Percentiles rank a stretch among this genome's conserved stretches.
Evolutionary conservation across 2,329 filamentous ascomycete genomes (phyloP).

Genomic region (Aspergillus sclerotialis): DNA sequence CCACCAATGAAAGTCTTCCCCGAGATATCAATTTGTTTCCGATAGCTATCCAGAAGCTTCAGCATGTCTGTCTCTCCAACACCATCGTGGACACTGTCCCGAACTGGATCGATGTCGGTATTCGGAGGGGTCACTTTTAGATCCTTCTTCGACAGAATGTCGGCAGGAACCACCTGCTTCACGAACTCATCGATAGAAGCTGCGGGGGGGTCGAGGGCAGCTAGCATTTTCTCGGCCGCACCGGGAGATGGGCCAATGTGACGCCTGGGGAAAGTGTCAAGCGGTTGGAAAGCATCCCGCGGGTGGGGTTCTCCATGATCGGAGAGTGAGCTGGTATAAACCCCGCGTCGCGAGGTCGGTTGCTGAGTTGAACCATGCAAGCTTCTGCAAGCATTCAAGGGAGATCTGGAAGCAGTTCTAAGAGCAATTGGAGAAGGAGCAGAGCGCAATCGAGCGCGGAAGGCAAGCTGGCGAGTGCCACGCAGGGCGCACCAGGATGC

Average conservation of each 20-base stretch:
- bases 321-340: slow-evolving; percentile 86
- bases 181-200: slow-evolving; percentile 75
- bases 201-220: slow-evolving; percentile 66
- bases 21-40: slow-evolving; percentile 53
- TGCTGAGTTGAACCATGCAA: slow-evolving; percentile 21
- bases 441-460: slow-evolving; percentile 23
- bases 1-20: slow-evolving; percentile 68
- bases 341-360: slow-evolving; percentile 33
- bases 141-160: slow-evolving; percentile 64
- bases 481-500: slow-evolving; percentile 29
- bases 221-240: slow-evolving; percentile 71
- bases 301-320: slow-evolving; percentile 58
- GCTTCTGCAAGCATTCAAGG: slow-evolving; percentile 23
- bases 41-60: slow-evolving; percentile 34
- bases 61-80: slow-evolving; percentile 42
- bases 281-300: slow-evolving; percentile 37
- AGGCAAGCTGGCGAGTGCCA: slow-evolving; percentile 27
- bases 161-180: slow-evolving; percentile 70
- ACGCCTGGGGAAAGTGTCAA: slow-evolving; percentile 63
- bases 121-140: slow-evolving; percentile 51
- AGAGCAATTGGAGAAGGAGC: slow-evolving; percentile 15
- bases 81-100: slow-evolving; percentile 31
- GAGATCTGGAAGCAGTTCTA: slow-evolving; percentile 18
- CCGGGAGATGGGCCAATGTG: slow-evolving; percentile 77
- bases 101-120: slow-evolving; percentile 34